Base-by-base conservation (phyloP, 495 filamentous ascomycete genomes). In the Aspergillus funiculosus region DNA sequence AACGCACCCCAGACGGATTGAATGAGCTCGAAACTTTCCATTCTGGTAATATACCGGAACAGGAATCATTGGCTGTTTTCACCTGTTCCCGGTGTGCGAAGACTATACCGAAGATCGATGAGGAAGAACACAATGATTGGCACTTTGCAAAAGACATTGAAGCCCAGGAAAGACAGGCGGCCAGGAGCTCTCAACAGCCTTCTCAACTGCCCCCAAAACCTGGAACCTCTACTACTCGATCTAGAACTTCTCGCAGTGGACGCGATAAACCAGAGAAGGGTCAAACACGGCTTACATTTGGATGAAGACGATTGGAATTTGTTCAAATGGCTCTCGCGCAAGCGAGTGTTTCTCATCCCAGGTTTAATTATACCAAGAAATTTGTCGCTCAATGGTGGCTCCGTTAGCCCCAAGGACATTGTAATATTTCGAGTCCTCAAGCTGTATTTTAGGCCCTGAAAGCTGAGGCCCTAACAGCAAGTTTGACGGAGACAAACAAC, bases 81-180 rank as follows among this genome's bases (percentile, higher is more conserved):
- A 63, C 65, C 48, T 96, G 91, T 61, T 52, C 65, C 39, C 79
- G 76, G 34, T 96, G 92, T 66, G 72, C 72, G 39, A 69, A 72
- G 50, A 50, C 62, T 24, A 57, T 94, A 17, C 68, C 67, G 8
- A 61, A 67, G n/a, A 57, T 68, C 51, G 75, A 79, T 25, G 71
- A 81, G 56, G 75, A 80, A 40, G 89, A 86, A 67, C 92, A 98
- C 58, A 74, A 86, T 29, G 92, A 98, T 61, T 98, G 89, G 86
- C 92, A 98, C 69, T 87, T 95, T 64, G 92, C 92, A 29, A 89
- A 86, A 69, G 81, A 87, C 53, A 74, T 97, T 20, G 83, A 84
- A 52, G 75, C 79, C 5, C 74, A 89, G 50, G 75, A 79, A 35
- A 67, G 61, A 22, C 58, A 66, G 46, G 57, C 60, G 32, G 56